Percentiles rank a stretch among this genome's conserved stretches.
phyloP scores from a whole-genome alignment of 139 green algal genomes.

The Astrephomene gubernaculifera region DNA sequence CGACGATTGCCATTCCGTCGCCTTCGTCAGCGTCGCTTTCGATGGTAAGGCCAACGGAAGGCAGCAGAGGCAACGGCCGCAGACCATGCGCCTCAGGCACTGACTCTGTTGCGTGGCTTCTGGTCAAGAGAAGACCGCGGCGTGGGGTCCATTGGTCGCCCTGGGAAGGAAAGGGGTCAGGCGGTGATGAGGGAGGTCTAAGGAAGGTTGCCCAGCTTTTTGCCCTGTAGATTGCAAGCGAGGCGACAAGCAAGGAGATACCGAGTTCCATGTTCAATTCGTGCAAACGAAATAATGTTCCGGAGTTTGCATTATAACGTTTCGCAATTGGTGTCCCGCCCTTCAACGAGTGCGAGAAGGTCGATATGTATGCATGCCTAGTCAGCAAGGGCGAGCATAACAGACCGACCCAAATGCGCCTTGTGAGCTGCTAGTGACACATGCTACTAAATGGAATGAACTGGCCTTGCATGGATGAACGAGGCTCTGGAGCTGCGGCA shows the following conservation, averaged over 20 bases:
- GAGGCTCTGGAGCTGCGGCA: background rate
- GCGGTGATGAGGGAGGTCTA: background rate
- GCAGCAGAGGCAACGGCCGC: conserved; percentile 44
- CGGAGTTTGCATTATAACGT: too few relatives aligned
- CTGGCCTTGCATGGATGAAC: background rate
- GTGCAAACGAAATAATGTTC: too few relatives aligned
- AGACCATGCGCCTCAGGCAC: conserved; percentile 34
- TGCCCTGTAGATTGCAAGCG: background rate
- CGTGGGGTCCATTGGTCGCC: background rate
- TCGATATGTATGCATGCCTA: too few relatives aligned
- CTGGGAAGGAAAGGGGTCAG: background rate
- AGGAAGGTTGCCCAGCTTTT: background rate
- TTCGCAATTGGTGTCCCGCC: too few relatives aligned
- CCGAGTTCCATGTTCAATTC: background rate
- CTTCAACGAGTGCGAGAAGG: too few relatives aligned
- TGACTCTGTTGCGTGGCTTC: background rate
- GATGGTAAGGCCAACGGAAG: conserved; percentile 17
- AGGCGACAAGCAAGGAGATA: background rate
- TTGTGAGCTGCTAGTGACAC: background rate
- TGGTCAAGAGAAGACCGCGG: background rate
- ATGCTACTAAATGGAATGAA: background rate
- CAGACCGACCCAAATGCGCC: too few relatives aligned
- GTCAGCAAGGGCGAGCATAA: too few relatives aligned
- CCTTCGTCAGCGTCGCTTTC: conserved; percentile 39
- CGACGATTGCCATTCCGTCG: conserved; percentile 11